phyloP scores from a whole-genome alignment of 75 land plant genomes.

The Pseudotsuga menziesii region DNA sequence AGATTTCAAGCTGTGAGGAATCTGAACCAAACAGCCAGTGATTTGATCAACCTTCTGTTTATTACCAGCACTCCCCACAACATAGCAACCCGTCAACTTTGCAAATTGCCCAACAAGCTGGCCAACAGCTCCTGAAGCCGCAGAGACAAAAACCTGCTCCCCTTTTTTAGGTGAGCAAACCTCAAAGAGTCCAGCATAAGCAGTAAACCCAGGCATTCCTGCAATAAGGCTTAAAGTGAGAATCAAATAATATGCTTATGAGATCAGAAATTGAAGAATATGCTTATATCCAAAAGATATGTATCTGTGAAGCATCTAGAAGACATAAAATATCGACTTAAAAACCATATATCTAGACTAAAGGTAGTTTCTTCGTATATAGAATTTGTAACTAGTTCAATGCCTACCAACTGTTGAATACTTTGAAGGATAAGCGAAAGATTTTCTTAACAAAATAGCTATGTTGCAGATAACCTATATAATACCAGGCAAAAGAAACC shows the following conservation, averaged over 20 bases:
- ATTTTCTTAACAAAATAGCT: background rate
- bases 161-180: conserved; percentile 52
- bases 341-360: background rate
- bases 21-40: too few relatives aligned
- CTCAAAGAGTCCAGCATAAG: conserved; percentile 31
- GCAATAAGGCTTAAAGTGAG: background rate
- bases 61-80: conserved; percentile 58
- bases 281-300: too few relatives aligned
- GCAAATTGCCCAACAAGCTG: conserved; percentile 70
- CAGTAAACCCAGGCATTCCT: conserved; percentile 47
- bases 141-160: conserved; percentile 49
- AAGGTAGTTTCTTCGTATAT: too few relatives aligned
- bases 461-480: background rate
- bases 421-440: background rate
- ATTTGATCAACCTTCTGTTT: conserved; percentile 39
- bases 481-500: background rate
- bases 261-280: too few relatives aligned
- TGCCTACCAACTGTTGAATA: background rate
- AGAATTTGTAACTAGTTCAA: too few relatives aligned
- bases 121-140: conserved; percentile 80
- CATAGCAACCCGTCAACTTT: conserved; percentile 52
- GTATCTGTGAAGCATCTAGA: background rate
- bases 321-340: background rate
- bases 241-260: too few relatives aligned
- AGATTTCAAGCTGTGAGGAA: too few relatives aligned